Conservation (phyloP, 1,284 basidiomycete species). For the Malassezia japonica region DNA sequence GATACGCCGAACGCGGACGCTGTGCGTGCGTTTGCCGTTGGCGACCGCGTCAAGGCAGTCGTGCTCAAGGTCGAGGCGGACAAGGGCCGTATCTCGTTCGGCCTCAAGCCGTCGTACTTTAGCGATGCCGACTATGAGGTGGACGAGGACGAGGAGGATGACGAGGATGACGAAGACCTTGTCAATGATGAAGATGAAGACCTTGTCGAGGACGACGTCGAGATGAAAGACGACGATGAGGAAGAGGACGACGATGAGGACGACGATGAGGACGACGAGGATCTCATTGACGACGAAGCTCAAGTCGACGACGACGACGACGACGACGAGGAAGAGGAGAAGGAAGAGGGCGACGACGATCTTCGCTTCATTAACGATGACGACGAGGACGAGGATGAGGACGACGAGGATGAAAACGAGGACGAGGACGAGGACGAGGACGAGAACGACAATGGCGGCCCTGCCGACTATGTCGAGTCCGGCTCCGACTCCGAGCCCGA, state of each 20-base stretch:
- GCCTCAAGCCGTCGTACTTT: slow-evolving; percentile 83
- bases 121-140: slow-evolving; percentile 48
- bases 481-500: neutral
- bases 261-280: slow-evolving; percentile 2
- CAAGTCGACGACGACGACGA: neutral
- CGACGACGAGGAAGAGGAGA: slow-evolving; percentile 16
- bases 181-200: neutral
- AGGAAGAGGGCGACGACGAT: slow-evolving; percentile 22
- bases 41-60: slow-evolving; percentile 73
- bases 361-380: slow-evolving; percentile 19
- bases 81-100: slow-evolving; percentile 72
- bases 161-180: neutral
- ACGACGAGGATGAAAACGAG: slow-evolving; percentile 22
- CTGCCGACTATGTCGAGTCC: neutral
- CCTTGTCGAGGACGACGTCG: neutral
- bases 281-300: slow-evolving; percentile 1
- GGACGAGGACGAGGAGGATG: slow-evolving; percentile 36
- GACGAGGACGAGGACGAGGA: slow-evolving; percentile 22
- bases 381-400: slow-evolving; percentile 24
- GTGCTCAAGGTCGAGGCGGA: slow-evolving; percentile 63
- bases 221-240: neutral
- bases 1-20: slow-evolving; percentile 53
- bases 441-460: slow-evolving; percentile 16
- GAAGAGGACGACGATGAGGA: slow-evolving; percentile 5
- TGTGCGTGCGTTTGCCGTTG: slow-evolving; percentile 70